Evolutionary conservation across 2,329 filamentous ascomycete genomes (phyloP).

Genomic region (Trichoderma pleuroti): DNA sequence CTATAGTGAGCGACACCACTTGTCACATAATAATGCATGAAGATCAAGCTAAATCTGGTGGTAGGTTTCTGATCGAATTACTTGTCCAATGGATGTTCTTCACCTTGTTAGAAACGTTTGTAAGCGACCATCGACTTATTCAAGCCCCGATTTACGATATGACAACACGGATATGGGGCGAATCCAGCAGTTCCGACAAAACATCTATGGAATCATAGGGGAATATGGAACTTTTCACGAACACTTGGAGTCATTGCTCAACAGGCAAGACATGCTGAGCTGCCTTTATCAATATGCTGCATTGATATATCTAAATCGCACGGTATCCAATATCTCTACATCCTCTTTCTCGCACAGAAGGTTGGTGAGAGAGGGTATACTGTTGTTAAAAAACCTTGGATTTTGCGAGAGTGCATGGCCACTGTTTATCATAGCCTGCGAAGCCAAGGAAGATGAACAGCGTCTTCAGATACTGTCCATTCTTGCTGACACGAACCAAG

Average conservation of each 20-base stretch:
- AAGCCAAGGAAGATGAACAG: constrained; percentile 15
- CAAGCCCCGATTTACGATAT: not conserved
- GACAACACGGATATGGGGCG: constrained; percentile 6
- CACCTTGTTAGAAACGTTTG: constrained; percentile 10
- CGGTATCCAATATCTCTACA: constrained; percentile 2
- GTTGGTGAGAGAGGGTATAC: constrained; percentile 13
- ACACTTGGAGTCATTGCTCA: not conserved
- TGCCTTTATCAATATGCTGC: constrained; percentile 14
- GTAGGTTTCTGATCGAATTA: not conserved
- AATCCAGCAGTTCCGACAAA: constrained; percentile 6
- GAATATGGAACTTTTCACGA: constrained; percentile 14
- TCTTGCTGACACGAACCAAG: constrained; percentile 6
- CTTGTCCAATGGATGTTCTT: constrained; percentile 15
- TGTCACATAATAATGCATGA: not conserved
- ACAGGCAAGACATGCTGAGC: constrained; percentile 10
- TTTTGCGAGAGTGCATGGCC: constrained; percentile 18
- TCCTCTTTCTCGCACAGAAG: constrained; percentile 10
- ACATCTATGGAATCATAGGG: not conserved
- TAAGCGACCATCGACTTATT: not conserved
- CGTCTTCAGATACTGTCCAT: constrained; percentile 14
- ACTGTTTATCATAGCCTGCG: constrained; percentile 17
- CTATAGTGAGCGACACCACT: not conserved
- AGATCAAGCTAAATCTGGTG: not conserved
- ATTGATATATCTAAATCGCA: constrained; percentile 16
- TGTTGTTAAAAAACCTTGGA: constrained; percentile 12